phyloP scores from a whole-genome alignment of 2,329 filamentous ascomycete species.

The Ampelomyces quisqualis region DNA sequence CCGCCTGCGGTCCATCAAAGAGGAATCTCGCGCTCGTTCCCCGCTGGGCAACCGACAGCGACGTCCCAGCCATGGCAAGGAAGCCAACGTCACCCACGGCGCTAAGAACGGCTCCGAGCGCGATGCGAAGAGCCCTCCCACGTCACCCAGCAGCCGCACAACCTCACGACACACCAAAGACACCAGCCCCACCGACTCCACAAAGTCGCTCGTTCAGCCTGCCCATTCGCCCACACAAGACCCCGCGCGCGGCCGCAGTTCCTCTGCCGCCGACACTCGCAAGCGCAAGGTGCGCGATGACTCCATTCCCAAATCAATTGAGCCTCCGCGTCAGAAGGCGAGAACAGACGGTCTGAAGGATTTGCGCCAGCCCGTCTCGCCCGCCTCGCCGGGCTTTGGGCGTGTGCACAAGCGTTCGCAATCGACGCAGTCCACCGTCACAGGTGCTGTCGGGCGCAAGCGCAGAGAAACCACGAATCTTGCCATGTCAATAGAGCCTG shows the following conservation, averaged over 20 bases:
- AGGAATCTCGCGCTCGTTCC: constrained; percentile 27
- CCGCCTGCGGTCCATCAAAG: constrained; percentile 31
- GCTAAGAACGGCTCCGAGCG: constrained; percentile 31
- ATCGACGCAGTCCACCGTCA: constrained; percentile 40
- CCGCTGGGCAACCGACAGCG: constrained; percentile 30
- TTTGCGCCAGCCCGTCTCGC: constrained; percentile 37
- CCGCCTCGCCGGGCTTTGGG: constrained; percentile 36
- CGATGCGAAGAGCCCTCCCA: constrained; percentile 38
- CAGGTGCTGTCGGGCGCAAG: constrained; percentile 34
- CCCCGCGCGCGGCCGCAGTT: constrained; percentile 39
- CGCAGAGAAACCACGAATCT: constrained; percentile 38
- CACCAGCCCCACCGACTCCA: constrained; percentile 34
- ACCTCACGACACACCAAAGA: constrained; percentile 39
- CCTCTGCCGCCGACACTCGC: constrained; percentile 41
- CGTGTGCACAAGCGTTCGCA: constrained; percentile 44
- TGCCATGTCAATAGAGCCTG: constrained; percentile 32
- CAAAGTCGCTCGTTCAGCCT: constrained; percentile 29
- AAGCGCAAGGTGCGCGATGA: constrained; percentile 47
- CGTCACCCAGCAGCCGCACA: constrained; percentile 40
- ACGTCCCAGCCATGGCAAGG: constrained; percentile 23
- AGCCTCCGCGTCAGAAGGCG: constrained; percentile 45
- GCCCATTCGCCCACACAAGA: constrained; percentile 30
- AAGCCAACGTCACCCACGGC: constrained; percentile 33
- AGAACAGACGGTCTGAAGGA: constrained; percentile 41
- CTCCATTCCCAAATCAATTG: constrained; percentile 35